phyloP scores from a whole-genome alignment of 2,329 filamentous ascomycete species.

The Penicillium sp. region DNA sequence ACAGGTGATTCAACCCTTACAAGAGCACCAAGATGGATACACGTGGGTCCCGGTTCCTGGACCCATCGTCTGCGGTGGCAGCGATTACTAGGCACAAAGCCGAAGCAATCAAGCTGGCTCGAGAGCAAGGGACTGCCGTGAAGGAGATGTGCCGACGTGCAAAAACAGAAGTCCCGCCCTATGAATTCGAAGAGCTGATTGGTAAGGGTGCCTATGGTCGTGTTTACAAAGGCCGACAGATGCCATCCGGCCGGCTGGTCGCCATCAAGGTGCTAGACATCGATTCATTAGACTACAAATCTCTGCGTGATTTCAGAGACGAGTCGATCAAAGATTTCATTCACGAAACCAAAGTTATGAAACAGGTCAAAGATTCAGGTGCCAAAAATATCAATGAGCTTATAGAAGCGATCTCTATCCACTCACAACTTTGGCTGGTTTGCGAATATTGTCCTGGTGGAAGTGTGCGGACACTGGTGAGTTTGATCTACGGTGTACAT shows the following conservation, averaged over 20 bases:
- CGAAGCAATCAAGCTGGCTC: constrained; percentile 49
- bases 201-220: constrained; percentile 54
- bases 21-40: constrained; percentile 28
- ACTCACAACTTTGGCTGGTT: constrained; percentile 66
- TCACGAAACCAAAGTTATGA: constrained; percentile 63
- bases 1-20: neutral
- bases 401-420: constrained; percentile 63
- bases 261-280: constrained; percentile 55
- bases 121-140: constrained; percentile 47
- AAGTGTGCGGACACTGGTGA: constrained; percentile 64
- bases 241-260: constrained; percentile 43
- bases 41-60: constrained; percentile 37
- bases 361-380: constrained; percentile 61
- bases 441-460: constrained; percentile 68
- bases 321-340: constrained; percentile 57
- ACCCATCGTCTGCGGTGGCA: constrained; percentile 44
- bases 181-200: constrained; percentile 53
- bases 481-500: constrained; percentile 17
- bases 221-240: constrained; percentile 51
- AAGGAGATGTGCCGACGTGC: constrained; percentile 49
- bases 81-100: constrained; percentile 50
- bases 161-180: constrained; percentile 46
- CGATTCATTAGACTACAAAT: constrained; percentile 50
- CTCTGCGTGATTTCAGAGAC: constrained; percentile 47
- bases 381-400: constrained; percentile 65